Evolutionary conservation across 2,329 filamentous ascomycete species (phyloP).

Genomic region (Sporothrix dimorphospora): DNA sequence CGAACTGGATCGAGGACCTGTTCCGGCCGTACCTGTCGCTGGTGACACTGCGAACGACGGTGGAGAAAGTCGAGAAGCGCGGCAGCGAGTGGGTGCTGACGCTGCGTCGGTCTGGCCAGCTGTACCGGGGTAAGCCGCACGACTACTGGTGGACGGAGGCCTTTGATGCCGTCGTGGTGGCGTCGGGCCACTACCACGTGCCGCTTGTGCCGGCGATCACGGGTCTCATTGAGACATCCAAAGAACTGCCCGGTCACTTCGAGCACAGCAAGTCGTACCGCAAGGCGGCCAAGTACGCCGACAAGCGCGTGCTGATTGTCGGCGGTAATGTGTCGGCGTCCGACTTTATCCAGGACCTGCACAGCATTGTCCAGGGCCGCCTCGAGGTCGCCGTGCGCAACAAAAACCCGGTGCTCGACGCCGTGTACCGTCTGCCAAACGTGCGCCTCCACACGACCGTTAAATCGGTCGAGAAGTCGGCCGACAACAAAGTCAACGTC

Average conservation of each 20-base stretch:
- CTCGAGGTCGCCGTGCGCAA: constrained; percentile 53
- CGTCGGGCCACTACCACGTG: constrained; percentile 47
- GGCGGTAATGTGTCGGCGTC: constrained; percentile 61
- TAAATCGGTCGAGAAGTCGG: constrained; percentile 40
- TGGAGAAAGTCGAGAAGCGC: constrained; percentile 56
- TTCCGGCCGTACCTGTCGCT: constrained; percentile 43
- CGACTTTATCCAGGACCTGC: constrained; percentile 58
- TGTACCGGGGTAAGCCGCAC: constrained; percentile 32
- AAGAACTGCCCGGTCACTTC: constrained; percentile 43
- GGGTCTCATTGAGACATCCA: constrained; percentile 44
- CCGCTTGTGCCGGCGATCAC: constrained; percentile 45
- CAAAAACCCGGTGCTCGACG: constrained; percentile 55
- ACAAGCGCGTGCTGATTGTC: constrained; percentile 53
- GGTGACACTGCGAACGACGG: constrained; percentile 57
- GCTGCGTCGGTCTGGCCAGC: constrained; percentile 45
- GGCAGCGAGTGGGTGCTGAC: constrained; percentile 53
- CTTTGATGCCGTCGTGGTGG: constrained; percentile 48
- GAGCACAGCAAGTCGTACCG: constrained; percentile 48
- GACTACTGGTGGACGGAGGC: constrained; percentile 46
- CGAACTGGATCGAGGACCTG: constrained; percentile 56
- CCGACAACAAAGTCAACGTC: constrained; percentile 44
- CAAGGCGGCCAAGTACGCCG: constrained; percentile 36
- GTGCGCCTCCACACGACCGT: constrained; percentile 51
- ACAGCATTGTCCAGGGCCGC: constrained; percentile 39
- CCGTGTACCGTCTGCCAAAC: constrained; percentile 58